Evolutionary conservation across 345 rosid species (phyloP), one percentile per base, ranked within the genome.

Genomic region (Clausena lansium): DNA sequence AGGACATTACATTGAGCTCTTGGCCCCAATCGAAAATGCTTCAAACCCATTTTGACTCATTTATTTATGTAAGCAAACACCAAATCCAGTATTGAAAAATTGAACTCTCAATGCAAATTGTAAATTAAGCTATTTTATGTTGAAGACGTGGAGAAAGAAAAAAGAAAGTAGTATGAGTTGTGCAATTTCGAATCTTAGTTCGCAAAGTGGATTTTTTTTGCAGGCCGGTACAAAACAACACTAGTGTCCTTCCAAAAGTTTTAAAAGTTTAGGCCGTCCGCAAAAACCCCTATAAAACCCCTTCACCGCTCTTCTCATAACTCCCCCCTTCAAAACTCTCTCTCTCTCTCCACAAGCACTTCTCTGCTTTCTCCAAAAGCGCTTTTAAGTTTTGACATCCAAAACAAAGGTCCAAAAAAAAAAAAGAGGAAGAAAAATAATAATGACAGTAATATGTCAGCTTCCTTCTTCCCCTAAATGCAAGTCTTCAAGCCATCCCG

Each of bases 261-360:
- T 14, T n/a, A n/a, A 9, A 14, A 52, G 17, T 15, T 52, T 17
- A 60, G n/a, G 57, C n/a, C 70, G 73, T 55, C 73, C 36, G 19
- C 57, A 38, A 71, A 52, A 65, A 15, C 35, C 74, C 54, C 76
- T 79, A 74, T 74, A 79, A 79, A 79, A 74, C 62, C 78, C 57
- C 64, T 10, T 28, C 73, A 38, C 60, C 25, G 19, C 24, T 36
- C 10, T 61, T 9, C 73, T 55, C 14, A 57, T 15, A 73, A 65
- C 67, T 32, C 71, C 73, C 81, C 60, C 61, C 4, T 35, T 24
- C n/a, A n/a, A n/a, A 25, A 25, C 11, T n/a, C 69, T 13, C 70
- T 22, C 39, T 52, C 66, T 36, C 47, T 57, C 59, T 22, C 63
- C 24, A 33, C 32, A 30, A 14, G 15, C 4, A 30, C 35, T 58